Evolutionary conservation across 139 green algal genomes (phyloP).

Genomic region (Picochlorum sp.): DNA sequence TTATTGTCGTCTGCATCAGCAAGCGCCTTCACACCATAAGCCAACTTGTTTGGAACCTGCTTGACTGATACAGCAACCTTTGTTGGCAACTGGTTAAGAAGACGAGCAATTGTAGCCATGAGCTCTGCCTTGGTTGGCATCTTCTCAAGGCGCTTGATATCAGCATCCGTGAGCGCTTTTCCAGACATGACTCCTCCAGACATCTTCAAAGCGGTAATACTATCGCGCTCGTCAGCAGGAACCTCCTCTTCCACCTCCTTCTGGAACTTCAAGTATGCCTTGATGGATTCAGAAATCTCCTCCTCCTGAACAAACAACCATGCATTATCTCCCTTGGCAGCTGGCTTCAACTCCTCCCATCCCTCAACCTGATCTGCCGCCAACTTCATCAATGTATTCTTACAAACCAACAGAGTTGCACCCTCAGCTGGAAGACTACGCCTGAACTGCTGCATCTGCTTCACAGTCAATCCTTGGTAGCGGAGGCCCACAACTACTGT

Average conservation of each 20-base stretch:
- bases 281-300: slow-evolving; percentile 53
- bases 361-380: slow-evolving; percentile 54
- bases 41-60: slow-evolving; percentile 63
- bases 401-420: slow-evolving; percentile 59
- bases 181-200: slow-evolving; percentile 25
- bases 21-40: slow-evolving; percentile 55
- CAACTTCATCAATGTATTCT: slow-evolving; percentile 77
- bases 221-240: slow-evolving; percentile 34
- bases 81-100: slow-evolving; percentile 77
- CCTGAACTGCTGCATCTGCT: slow-evolving; percentile 65
- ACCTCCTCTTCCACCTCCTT: slow-evolving; percentile 42
- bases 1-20: slow-evolving; percentile 68
- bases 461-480: slow-evolving; percentile 67
- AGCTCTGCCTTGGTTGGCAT: slow-evolving; percentile 83
- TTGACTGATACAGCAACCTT: slow-evolving; percentile 65
- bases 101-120: slow-evolving; percentile 60
- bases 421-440: slow-evolving; percentile 49
- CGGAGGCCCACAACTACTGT: slow-evolving; percentile 70
- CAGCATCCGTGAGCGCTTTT: slow-evolving; percentile 20
- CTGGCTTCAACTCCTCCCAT: slow-evolving; percentile 39
- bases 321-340: slow-evolving; percentile 66
- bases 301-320: slow-evolving; percentile 87
- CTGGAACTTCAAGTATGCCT: slow-evolving; percentile 67
- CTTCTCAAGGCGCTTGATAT: slow-evolving; percentile 70
- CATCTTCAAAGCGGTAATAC: slow-evolving; percentile 33